phyloP scores from a whole-genome alignment of 441 rosid genomes.

The Corymbia citriodora region DNA sequence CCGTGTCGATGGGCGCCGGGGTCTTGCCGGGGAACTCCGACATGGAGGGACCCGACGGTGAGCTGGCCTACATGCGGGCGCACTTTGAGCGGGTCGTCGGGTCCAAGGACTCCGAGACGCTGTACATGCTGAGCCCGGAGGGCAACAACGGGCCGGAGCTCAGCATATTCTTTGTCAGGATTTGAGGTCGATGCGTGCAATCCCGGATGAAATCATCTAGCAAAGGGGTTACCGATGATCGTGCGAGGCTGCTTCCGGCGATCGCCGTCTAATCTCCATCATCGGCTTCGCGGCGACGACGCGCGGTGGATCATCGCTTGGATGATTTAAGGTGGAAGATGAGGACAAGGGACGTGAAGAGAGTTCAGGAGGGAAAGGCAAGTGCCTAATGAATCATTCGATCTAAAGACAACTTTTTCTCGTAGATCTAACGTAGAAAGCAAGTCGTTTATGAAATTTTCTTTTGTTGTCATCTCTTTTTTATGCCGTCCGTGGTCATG shows the following conservation, averaged over 20 bases:
- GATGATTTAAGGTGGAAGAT: not conserved
- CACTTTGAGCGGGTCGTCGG: slow-evolving; percentile 65
- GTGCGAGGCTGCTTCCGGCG: not conserved
- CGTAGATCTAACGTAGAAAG: not conserved
- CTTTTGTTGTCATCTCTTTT: not conserved
- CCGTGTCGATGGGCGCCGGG: slow-evolving; percentile 84
- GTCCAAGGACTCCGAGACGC: slow-evolving; percentile 72
- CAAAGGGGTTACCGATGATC: not conserved
- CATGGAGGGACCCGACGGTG: slow-evolving; percentile 50
- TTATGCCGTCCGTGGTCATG: not conserved
- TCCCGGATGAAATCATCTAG: not conserved
- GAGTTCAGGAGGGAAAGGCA: not conserved
- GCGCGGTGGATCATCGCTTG: not conserved
- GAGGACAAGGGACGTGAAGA: not conserved
- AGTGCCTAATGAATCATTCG: not conserved
- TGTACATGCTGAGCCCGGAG: slow-evolving; percentile 79
- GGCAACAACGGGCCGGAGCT: slow-evolving; percentile 77
- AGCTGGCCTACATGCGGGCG: slow-evolving; percentile 74
- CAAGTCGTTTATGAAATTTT: not conserved
- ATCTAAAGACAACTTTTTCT: not conserved
- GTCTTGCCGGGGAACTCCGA: slow-evolving; percentile 60
- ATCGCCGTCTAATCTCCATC: not conserved
- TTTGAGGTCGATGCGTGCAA: slow-evolving; percentile 15
- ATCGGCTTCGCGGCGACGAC: not conserved
- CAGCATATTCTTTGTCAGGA: slow-evolving; percentile 66